Base-by-base conservation (phyloP, 495 filamentous ascomycete genomes). In the Paragyromitra xinjiangensis region DNA sequence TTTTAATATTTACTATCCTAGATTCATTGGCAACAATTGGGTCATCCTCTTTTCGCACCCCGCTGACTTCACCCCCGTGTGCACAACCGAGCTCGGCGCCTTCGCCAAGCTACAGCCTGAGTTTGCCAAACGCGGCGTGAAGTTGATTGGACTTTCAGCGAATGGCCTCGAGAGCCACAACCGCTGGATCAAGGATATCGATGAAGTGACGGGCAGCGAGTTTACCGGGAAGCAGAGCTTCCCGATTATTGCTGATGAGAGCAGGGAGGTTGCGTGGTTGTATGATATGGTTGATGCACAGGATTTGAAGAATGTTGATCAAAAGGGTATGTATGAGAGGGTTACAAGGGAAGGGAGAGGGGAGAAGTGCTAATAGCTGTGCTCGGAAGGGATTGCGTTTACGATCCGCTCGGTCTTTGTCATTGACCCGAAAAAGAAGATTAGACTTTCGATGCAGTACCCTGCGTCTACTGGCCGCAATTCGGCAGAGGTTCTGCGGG, bases 401-500 rank as follows among this genome's bases (percentile, higher is more conserved):
- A 92, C 90, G 59, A 91, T 92, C 78, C 88, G 90, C 71, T 88
- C 87, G 50, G 89, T 92, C 59, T 91, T 91, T 83, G 86, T 92
- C 78, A 91, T 92, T 79, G 90, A 92, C 82, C 90, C 90, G 34
- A 75, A 82, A 75, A 91, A 92, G 86, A 91, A 90, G 86, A 90
- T 92, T 80, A 87, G 80, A 11, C 55, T 82, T 78, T 90, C 86
- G 26, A 89, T 91, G 89, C 86, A 88, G 84, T 92, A 92, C 82
- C 90, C 90, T 24, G 89, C 90, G 42, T 87, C 86, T 19, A 90
- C 89, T 12, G 90, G 90, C 45, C 82, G 90, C 29, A 92, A 91
- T 84, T 87, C 90, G 6, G 83, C 85, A 0, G 90, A 92, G 84
- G 89, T 92, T 37, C 84, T 92, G 74, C 82, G 90, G 59, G 90